Evolutionary conservation across 1,284 basidiomycete genomes (phyloP), one percentile per base, ranked within the genome.

Genomic region (Agaricales sp.): DNA sequence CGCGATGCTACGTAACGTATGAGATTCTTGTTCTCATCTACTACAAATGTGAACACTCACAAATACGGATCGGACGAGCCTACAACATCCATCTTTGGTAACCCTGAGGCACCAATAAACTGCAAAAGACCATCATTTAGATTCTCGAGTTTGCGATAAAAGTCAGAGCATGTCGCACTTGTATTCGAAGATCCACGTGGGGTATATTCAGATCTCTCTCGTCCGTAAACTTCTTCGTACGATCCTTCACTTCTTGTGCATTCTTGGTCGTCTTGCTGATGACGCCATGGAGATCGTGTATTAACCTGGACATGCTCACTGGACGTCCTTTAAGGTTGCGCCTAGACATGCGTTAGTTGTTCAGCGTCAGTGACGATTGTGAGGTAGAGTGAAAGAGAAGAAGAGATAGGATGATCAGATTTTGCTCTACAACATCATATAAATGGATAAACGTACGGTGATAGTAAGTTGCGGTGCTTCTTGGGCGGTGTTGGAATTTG

Each of bases 51-150:
- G 30, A 20, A 8, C 8, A 18, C 39, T 16, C 19, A 41, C 39
- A 87, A 83, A 55, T 83, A 87, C 1, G 84, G 82, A 63, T 87
- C 81, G 2, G 78, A 77, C 6, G 69, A 64, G 4, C 82, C 84
- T 1, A 82, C 71, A 11, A 86, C 70, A 54, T 86, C 82, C 74
- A 82, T 77, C 69, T 73, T 81, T 0, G 85, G 82, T 20, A 87
- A 60, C 3, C 71, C 73, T 16, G 73, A 74, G 14, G 83, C 83
- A 6, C 80, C 78, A 44, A 86, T 83, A 52, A 87, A 87, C 71
- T 85, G 44, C n/a, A 18, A 19, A 30, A 30, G 12, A 37, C n/a
- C n/a, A n/a, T n/a, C n/a, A n/a, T n/a, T n/a, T n/a, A n/a, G n/a
- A n/a, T n/a, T n/a, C n/a, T n/a, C 30, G 16, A 12, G 30, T 16